These are phyloP conservation scores for Sporobolomyces phaffii DNA, from an alignment of 768 basidiomycete species.

Conservation along the genomic window DNA sequence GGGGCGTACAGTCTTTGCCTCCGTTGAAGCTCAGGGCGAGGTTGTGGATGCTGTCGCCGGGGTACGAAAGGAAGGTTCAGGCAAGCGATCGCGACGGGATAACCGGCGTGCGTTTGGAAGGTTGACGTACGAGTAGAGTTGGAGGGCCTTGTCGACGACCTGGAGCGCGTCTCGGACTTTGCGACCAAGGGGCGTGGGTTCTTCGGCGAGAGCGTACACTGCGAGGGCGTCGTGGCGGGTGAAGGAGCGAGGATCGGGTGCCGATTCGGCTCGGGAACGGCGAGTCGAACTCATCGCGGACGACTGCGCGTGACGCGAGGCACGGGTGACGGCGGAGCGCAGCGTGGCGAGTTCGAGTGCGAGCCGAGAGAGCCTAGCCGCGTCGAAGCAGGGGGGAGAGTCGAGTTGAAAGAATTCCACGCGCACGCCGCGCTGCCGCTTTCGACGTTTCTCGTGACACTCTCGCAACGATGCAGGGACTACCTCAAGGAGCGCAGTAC, in stretches of 20 bases:
- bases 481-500: slow-evolving; percentile 20
- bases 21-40: slow-evolving; percentile 93
- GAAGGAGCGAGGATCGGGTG: slow-evolving; percentile 17
- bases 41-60: slow-evolving; percentile 5
- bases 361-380: too few relatives aligned
- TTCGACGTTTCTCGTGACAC: neutral
- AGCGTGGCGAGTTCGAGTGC: too few relatives aligned
- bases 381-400: too few relatives aligned
- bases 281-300: too few relatives aligned
- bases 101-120: too few relatives aligned
- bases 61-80: too few relatives aligned
- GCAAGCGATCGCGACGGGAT: too few relatives aligned
- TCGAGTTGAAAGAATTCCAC: neutral
- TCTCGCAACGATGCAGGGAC: slow-evolving; percentile 14
- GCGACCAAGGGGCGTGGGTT: neutral
- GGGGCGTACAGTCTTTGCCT: slow-evolving; percentile 79
- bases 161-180: slow-evolving; percentile 68
- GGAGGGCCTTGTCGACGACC: slow-evolving; percentile 71
- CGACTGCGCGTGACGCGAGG: too few relatives aligned
- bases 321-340: too few relatives aligned
- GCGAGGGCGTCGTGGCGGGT: slow-evolving; percentile 18
- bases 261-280: neutral
- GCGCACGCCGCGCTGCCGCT: neutral
- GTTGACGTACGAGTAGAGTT: slow-evolving; percentile 41
- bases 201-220: slow-evolving; percentile 19